Conservation (phyloP, 2,329 filamentous ascomycete genomes). For the Gremmenia infestans region DNA sequence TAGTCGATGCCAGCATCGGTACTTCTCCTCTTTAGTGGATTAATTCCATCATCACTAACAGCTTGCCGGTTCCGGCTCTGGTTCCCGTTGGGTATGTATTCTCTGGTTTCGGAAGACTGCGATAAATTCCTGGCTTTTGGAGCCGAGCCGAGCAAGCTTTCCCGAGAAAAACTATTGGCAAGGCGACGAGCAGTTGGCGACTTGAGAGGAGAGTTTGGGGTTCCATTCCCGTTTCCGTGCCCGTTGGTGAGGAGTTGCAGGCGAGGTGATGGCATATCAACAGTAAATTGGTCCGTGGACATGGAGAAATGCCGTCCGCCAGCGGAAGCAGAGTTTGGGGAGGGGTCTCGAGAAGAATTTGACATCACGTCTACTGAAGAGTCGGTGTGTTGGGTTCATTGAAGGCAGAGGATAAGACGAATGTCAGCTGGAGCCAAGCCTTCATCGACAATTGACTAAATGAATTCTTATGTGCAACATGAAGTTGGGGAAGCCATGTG, state of each 20-base stretch:
- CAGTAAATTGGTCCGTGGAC: conserved; percentile 27
- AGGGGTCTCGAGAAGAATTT: conserved; percentile 28
- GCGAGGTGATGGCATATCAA: conserved; percentile 27
- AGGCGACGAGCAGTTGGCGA: conserved; percentile 45
- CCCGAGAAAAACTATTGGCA: conserved; percentile 45
- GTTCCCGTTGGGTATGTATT: conserved; percentile 34
- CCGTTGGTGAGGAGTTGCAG: conserved; percentile 23
- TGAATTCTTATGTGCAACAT: conserved; percentile 11
- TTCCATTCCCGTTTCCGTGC: conserved; percentile 14
- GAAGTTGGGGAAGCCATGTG: conserved; percentile 7
- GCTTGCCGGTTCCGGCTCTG: conserved; percentile 34
- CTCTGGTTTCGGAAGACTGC: conserved; percentile 46
- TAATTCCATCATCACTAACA: conserved; percentile 48
- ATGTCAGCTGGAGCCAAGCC: conserved; percentile 2
- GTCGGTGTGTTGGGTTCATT: conserved; percentile 11
- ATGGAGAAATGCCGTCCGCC: conserved; percentile 27
- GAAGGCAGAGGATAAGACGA: conserved; percentile 6
- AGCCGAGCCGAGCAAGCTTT: conserved; percentile 48
- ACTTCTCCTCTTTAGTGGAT: conserved; percentile 57
- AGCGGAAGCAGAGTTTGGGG: conserved; percentile 24
- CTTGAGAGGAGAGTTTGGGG: conserved; percentile 37
- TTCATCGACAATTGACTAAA: conserved; percentile 7
- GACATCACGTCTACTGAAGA: conserved; percentile 24
- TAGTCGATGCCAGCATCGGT: conserved; percentile 59
- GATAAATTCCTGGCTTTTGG: conserved; percentile 52